Evolutionary conservation across 2,329 filamentous ascomycete genomes (phyloP).

Genomic region (Davidsoniella neocaledoniae): DNA sequence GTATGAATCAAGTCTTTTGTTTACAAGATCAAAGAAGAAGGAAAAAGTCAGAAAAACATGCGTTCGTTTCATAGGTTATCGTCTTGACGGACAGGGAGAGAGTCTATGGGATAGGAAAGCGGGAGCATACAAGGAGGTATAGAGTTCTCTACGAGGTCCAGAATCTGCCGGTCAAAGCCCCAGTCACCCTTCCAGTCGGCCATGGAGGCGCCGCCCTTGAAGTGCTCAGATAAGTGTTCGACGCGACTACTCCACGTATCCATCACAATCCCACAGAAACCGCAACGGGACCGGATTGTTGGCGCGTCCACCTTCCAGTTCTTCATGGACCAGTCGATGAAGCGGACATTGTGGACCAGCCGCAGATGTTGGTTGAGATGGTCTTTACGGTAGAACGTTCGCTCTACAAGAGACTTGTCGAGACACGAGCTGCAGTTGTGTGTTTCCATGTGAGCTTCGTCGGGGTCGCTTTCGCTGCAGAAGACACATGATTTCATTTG

Average conservation of each 20-base stretch:
- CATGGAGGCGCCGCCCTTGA: constrained; percentile 50
- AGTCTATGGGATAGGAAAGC: constrained; percentile 22
- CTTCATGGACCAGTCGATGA: constrained; percentile 46
- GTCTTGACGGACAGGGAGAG: constrained; percentile 25
- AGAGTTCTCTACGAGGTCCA: constrained; percentile 48
- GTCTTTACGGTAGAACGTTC: constrained; percentile 50
- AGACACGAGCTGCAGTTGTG: constrained; percentile 49
- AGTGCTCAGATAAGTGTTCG: constrained; percentile 51
- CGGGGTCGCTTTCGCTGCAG: constrained; percentile 38
- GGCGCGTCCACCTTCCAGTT: constrained; percentile 43
- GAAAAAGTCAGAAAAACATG: constrained; percentile 6
- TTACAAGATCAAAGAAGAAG: too few relatives aligned
- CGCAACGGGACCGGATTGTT: constrained; percentile 45
- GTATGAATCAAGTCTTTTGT: constrained; percentile 44
- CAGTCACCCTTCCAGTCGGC: constrained; percentile 54
- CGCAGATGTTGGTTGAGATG: constrained; percentile 50
- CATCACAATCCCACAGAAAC: constrained; percentile 47
- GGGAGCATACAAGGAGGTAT: constrained; percentile 45
- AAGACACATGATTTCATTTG: constrained; percentile 41
- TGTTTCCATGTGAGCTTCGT: constrained; percentile 36
- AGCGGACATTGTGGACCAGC: constrained; percentile 47
- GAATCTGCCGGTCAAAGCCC: constrained; percentile 45
- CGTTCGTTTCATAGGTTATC: too few relatives aligned
- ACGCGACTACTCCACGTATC: constrained; percentile 43
- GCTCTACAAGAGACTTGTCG: constrained; percentile 43